A percentile compares a stretch with the other conserved stretches of the same genome.
phyloP scores from a whole-genome alignment of 306 rosid genomes.

The Spatholobus suberectus region DNA sequence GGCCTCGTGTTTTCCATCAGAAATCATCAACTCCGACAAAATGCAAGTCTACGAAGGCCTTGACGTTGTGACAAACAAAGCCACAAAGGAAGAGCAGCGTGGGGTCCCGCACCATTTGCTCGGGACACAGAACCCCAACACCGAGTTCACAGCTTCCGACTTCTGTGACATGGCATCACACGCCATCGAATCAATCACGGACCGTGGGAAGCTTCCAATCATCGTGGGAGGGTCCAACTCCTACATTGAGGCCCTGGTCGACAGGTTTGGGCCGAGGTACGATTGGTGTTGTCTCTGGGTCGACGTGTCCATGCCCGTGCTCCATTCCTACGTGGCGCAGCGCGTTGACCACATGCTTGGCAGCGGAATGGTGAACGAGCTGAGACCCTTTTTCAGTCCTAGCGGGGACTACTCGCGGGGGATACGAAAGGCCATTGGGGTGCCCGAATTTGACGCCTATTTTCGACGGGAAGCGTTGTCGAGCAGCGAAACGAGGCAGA shows the following conservation, averaged over 20 bases:
- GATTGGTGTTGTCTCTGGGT: constrained; percentile 71
- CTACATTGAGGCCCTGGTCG: constrained; percentile 60
- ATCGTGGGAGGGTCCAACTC: constrained; percentile 83
- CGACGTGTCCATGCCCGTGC: constrained; percentile 55
- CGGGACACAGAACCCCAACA: constrained; percentile 53
- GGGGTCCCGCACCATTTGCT: constrained; percentile 75
- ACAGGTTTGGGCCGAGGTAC: constrained; percentile 47
- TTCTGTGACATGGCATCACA: constrained; percentile 53
- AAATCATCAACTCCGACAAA: constrained; percentile 78
- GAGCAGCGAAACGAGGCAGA: constrained; percentile 24
- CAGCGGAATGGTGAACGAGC: constrained; percentile 67
- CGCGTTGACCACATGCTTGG: constrained; percentile 70
- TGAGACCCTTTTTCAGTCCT: constrained; percentile 50
- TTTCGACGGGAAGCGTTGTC: constrained; percentile 45
- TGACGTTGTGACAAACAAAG: constrained; percentile 66
- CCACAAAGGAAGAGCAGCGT: constrained; percentile 57
- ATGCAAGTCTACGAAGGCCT: constrained; percentile 78
- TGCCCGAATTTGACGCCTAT: constrained; percentile 65
- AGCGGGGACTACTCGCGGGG: constrained; percentile 56
- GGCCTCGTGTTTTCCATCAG: constrained; percentile 56
- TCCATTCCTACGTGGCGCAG: constrained; percentile 47
- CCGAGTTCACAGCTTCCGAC: constrained; percentile 50
- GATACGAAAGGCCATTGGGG: constrained; percentile 70
- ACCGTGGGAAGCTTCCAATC: constrained; percentile 57
- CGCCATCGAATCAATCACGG: constrained; percentile 49